These are phyloP conservation scores for Candida peoriensis DNA, from an alignment of 805 yeast species.

Conservation along the genomic window DNA sequence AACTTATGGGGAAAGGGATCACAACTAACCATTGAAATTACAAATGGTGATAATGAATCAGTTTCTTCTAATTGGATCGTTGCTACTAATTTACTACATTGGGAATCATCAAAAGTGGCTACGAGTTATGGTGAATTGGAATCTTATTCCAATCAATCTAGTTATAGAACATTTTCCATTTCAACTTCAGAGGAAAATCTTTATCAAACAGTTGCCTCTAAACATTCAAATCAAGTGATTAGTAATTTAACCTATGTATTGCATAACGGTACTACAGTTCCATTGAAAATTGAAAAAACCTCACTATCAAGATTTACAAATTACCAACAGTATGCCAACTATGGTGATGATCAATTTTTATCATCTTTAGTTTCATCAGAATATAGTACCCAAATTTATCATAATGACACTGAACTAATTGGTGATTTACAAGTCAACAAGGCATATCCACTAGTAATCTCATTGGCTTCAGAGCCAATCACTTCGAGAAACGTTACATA, in stretches of 20 bases:
- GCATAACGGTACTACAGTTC: slow-evolving; percentile 19
- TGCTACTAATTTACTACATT: slow-evolving; percentile 49
- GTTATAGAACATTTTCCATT: slow-evolving; percentile 3
- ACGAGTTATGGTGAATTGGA: slow-evolving; percentile 35
- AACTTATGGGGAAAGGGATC: slow-evolving; percentile 49
- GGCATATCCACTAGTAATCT: slow-evolving; percentile 16
- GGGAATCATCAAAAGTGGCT: slow-evolving; percentile 41
- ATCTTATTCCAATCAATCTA: slow-evolving; percentile 23
- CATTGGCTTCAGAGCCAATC: slow-evolving; percentile 12
- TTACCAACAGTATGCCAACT: slow-evolving; percentile 31
- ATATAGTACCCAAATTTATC: slow-evolving; percentile 11
- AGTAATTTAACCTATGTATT: slow-evolving; percentile 16
- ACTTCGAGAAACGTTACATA: slow-evolving; percentile 11
- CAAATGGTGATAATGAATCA: slow-evolving; percentile 41
- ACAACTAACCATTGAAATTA: slow-evolving; percentile 43
- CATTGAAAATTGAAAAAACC: slow-evolving; percentile 18
- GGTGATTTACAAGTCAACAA: slow-evolving; percentile 9
- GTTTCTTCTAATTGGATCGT: slow-evolving; percentile 51
- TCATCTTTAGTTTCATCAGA: slow-evolving; percentile 14
- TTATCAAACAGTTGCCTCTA: slow-evolving; percentile 20
- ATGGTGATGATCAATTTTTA: slow-evolving; percentile 36
- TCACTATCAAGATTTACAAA: slow-evolving; percentile 30
- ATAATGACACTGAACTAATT: slow-evolving; percentile 9
- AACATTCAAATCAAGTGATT: slow-evolving; percentile 8
- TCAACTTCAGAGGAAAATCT: slow-evolving; percentile 15